Evolutionary conservation across 1,284 basidiomycete genomes (phyloP).

Genomic region (Lentinula novae-zelandiae): DNA sequence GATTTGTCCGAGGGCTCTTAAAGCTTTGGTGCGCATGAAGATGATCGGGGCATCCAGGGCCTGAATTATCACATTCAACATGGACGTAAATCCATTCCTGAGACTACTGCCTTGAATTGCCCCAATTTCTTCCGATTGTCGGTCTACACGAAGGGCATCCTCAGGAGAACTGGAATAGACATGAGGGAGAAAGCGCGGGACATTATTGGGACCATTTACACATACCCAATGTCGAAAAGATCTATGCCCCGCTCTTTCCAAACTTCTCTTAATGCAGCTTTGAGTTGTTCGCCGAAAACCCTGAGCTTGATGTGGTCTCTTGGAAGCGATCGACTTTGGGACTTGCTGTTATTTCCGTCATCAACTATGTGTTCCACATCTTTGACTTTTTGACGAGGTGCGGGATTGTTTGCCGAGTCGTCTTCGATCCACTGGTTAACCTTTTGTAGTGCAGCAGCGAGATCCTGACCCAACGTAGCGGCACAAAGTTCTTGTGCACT

Average conservation of each 20-base stretch:
- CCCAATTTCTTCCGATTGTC: conserved; percentile 71
- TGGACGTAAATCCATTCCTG: conserved; percentile 74
- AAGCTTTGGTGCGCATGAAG: conserved; percentile 86
- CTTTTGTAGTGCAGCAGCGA: conserved; percentile 58
- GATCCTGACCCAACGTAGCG: conserved; percentile 71
- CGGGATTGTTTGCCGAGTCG: conserved; percentile 32
- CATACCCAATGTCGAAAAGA: conserved; percentile 75
- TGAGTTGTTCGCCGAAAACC: conserved; percentile 51
- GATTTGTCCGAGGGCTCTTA: conserved; percentile 82
- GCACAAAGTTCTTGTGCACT: conserved; percentile 74
- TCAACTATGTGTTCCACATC: not conserved
- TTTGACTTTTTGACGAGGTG: conserved; percentile 23
- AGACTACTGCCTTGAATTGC: conserved; percentile 59
- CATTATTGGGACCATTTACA: not conserved
- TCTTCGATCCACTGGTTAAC: conserved; percentile 43
- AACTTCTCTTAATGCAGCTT: conserved; percentile 55
- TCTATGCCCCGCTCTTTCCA: conserved; percentile 67
- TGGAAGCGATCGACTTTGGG: not conserved
- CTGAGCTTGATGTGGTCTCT: conserved; percentile 27
- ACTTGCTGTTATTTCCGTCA: conserved; percentile 11
- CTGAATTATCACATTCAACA: conserved; percentile 71
- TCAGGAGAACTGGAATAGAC: conserved; percentile 52
- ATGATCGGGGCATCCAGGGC: conserved; percentile 81
- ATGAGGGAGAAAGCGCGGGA: not conserved
- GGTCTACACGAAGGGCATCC: conserved; percentile 61